phyloP scores from a whole-genome alignment of 768 basidiomycete species.

The Tylopilus vinaceipallidus region DNA sequence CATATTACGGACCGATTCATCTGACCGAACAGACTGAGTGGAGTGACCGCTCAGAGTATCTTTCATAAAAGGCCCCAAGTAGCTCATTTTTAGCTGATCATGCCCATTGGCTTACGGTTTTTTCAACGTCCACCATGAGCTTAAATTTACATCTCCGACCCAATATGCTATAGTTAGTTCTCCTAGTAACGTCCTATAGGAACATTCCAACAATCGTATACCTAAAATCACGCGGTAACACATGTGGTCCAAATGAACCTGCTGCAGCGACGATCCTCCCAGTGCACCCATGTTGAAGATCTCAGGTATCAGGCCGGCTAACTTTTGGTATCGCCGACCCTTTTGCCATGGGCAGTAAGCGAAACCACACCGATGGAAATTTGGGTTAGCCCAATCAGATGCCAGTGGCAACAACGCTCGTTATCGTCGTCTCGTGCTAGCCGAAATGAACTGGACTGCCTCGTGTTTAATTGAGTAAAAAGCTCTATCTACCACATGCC shows the following conservation, averaged over 20 bases:
- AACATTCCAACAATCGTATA: neutral
- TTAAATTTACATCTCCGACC: neutral
- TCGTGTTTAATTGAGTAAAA: constrained; percentile 18
- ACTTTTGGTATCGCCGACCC: too few species aligned
- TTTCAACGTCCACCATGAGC: too few species aligned
- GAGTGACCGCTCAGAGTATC: too few species aligned
- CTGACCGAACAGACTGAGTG: too few species aligned
- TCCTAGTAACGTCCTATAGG: neutral
- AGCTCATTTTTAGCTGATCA: too few species aligned
- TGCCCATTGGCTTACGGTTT: too few species aligned
- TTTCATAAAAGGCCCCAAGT: too few species aligned
- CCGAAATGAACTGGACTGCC: constrained; percentile 22
- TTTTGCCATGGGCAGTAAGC: too few species aligned
- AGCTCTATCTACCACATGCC: neutral
- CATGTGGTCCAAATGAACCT: neutral
- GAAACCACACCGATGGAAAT: neutral
- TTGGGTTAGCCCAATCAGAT: constrained; percentile 1
- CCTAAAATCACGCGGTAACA: neutral
- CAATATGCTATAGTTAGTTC: neutral
- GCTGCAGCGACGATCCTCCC: neutral
- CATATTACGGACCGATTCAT: too few species aligned
- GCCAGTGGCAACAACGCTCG: neutral
- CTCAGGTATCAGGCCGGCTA: too few species aligned
- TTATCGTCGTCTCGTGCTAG: constrained; percentile 2
- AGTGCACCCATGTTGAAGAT: neutral